These are phyloP conservation scores for Fraxinus sp. DNA, from an alignment of 305 asterid genomes.

Conservation along the genomic window DNA sequence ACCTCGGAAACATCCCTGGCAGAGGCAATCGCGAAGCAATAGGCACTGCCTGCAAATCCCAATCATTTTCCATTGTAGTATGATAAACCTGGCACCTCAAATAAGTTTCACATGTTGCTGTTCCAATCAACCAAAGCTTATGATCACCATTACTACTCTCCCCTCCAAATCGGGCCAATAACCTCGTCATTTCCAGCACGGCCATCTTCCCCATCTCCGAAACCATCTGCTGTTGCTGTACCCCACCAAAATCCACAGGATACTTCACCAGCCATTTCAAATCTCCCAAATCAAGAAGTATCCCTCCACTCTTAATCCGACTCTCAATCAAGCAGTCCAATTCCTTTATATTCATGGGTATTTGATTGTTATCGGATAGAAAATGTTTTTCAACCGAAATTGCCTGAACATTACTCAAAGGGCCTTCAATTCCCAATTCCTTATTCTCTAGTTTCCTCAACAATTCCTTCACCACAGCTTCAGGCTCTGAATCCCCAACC, in stretches of 20 bases:
- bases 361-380: constrained; percentile 40
- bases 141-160: constrained; percentile 13
- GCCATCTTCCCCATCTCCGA: constrained; percentile 53
- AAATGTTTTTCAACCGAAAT: constrained; percentile 51
- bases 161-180: constrained; percentile 40
- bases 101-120: constrained; percentile 92
- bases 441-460: constrained; percentile 48
- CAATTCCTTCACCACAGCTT: constrained; percentile 60
- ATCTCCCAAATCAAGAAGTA: constrained; percentile 85
- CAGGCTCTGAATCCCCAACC: constrained; percentile 76
- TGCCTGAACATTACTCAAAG: constrained; percentile 47
- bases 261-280: constrained; percentile 93
- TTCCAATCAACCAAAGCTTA: constrained; percentile 77
- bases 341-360: constrained; percentile 51
- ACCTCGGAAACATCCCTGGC: constrained; percentile 75
- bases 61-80: constrained; percentile 83
- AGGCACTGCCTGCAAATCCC: constrained; percentile 95
- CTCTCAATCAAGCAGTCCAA: constrained; percentile 47
- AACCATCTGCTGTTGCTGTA: constrained; percentile 35
- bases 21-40: constrained; percentile 72
- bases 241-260: constrained; percentile 35
- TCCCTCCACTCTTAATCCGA: constrained; percentile 46
- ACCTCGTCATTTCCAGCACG: constrained; percentile 59
- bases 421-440: constrained; percentile 40
- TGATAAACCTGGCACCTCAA: constrained; percentile 91